These are phyloP conservation scores for Paraphoma sp. DNA, from an alignment of 2,329 filamentous ascomycete species.

Conservation along the genomic window DNA sequence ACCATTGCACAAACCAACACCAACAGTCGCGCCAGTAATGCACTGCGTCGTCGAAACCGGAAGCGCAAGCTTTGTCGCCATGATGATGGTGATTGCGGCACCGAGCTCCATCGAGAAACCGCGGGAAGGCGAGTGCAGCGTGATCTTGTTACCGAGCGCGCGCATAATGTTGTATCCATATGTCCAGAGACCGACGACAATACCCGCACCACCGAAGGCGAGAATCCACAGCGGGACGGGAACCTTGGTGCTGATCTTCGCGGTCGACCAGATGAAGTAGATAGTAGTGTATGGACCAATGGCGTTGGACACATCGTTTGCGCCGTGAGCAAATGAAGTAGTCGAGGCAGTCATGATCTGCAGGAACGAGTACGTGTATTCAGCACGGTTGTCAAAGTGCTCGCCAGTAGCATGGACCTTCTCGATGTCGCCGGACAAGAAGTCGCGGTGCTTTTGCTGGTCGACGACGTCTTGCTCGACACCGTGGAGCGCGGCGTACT, in stretches of 20 bases:
- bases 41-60: constrained; percentile 66
- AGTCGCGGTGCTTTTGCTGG: constrained; percentile 41
- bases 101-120: constrained; percentile 53
- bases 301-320: constrained; percentile 70
- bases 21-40: constrained; percentile 41
- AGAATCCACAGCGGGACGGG: constrained; percentile 68
- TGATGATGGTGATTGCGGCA: constrained; percentile 66
- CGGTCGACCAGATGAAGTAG: constrained; percentile 65
- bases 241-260: constrained; percentile 53
- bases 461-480: constrained; percentile 35
- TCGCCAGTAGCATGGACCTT: constrained; percentile 63
- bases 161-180: constrained; percentile 72
- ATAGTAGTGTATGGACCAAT: constrained; percentile 65
- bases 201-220: constrained; percentile 55
- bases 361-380: constrained; percentile 56
- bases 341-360: constrained; percentile 65
- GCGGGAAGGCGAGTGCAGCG: constrained; percentile 66
- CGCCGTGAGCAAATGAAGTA: constrained; percentile 74
- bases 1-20: constrained; percentile 42
- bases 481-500: constrained; percentile 58
- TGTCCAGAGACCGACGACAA: constrained; percentile 66
- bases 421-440: constrained; percentile 61
- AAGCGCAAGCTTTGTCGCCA: constrained; percentile 68
- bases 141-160: constrained; percentile 67
- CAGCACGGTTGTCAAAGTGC: constrained; percentile 67